Evolutionary conservation across 2,329 filamentous ascomycete genomes (phyloP), one percentile per base, ranked within the genome.

Genomic region (Hypoxylon sp.): DNA sequence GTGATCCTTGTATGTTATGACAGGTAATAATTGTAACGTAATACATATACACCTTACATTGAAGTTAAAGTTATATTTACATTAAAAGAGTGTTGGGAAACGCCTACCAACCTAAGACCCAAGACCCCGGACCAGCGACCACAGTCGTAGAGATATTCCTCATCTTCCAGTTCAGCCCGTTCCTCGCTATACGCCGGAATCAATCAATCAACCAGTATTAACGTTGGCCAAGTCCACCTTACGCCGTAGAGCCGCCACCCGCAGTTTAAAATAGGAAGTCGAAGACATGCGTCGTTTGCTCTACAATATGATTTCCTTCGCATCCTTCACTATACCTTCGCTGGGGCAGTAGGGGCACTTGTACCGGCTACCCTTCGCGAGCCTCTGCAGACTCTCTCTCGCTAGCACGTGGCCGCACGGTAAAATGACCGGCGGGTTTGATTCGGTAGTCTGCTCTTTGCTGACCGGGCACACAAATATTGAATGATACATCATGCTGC

Each of bases 391-490:
- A 35, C 91, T 94, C 76, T 98, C 94, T 71, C 90, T 88, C 17
- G 94, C 94, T 66, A 99, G 91, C 57, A 98, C 95, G 81, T 99
- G 96, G 5, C 96, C 95, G 77, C 96, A 99, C 0, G 93, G 92
- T 77, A 99, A 90, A 88, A 98, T 96, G 92, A 98, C 97, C 1
- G 96, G 94, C 10, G 96, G 96, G 79, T 99, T 99, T 24, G 86
- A 82, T 75, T 97, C 94, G 0, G 95, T 99, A 0, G 92, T 94
- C 80, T 99, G 96, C 78, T 98, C 96, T 79, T 98, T 98, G 75
- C 92, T 94, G 4, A 99, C 96, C 0, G 96, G 96, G 77, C 96
- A 99, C 46, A 99, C 96, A 78, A 99, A 99, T 77, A 99, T 98
- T 62, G 92, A 92, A 80, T 99, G 96, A 83, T 97, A 99, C 53